Conservation (phyloP, 2,329 filamentous ascomycete genomes). For the Colletotrichum paranaense region DNA sequence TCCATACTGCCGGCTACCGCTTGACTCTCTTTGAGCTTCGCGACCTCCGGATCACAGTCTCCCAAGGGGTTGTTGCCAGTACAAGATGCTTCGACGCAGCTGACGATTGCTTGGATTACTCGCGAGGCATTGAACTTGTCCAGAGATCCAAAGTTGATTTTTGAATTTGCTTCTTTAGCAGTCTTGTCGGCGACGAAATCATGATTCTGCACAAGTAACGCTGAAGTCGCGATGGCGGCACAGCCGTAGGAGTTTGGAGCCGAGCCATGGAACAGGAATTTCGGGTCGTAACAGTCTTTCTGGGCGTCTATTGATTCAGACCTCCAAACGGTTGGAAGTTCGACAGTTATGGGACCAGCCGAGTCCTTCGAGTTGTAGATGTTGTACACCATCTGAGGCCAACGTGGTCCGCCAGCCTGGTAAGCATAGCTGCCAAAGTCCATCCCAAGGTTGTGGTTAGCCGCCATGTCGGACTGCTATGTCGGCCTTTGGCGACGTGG, state of each 20-base stretch:
- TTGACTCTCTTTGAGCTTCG: not conserved
- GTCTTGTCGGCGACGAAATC: not conserved
- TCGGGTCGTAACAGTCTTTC: not conserved
- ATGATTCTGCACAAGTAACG: not conserved
- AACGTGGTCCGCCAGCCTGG: no score
- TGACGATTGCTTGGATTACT: not conserved
- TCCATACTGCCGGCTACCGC: not conserved
- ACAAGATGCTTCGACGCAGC: not conserved
- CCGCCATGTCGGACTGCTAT: no score
- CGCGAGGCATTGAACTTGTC: not conserved
- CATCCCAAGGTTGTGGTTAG: no score
- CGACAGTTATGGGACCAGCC: no score
- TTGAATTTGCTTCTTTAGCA: no score
- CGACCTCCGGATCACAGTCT: not conserved
- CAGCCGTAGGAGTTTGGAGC: not conserved
- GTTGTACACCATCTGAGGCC: no score
- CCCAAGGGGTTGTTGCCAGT: not conserved
- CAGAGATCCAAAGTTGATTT: not conserved
- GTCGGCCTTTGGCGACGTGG: no score
- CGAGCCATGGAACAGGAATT: not conserved
- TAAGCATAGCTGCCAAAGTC: no score
- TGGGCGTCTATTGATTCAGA: no score
- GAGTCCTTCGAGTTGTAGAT: no score
- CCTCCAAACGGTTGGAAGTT: no score
- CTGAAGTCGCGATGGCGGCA: not conserved